A percentile compares a stretch with the other conserved stretches of the same genome.
Conservation (phyloP, 495 filamentous ascomycete genomes). For the Penicillium desertorum region DNA sequence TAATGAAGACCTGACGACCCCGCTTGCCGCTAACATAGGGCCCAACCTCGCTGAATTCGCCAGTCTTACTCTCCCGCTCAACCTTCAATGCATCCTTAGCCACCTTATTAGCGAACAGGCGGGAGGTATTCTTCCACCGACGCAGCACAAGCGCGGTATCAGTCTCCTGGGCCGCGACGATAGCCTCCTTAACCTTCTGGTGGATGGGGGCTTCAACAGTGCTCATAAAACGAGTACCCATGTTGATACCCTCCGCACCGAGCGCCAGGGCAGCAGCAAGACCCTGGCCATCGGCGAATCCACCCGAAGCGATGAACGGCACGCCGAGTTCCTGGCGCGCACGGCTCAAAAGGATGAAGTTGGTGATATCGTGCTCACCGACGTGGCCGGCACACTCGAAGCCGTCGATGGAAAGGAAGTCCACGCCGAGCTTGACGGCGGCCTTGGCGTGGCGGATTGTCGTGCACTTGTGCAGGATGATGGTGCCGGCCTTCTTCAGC, state of each 20-base stretch:
- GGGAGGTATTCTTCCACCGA: slow-evolving; percentile 89
- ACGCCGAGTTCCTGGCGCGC: slow-evolving; percentile 81
- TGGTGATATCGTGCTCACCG: slow-evolving; percentile 94
- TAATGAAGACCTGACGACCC: slow-evolving; percentile 86
- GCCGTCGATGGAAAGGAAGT: slow-evolving; percentile 94
- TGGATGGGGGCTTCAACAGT: slow-evolving; percentile 93
- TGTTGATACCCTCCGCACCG: slow-evolving; percentile 92
- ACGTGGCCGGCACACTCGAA: slow-evolving; percentile 98
- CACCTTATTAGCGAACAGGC: slow-evolving; percentile 88
- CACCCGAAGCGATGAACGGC: slow-evolving; percentile 94
- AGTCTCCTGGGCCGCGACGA: slow-evolving; percentile 83
- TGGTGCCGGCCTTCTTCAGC: slow-evolving; percentile 76
- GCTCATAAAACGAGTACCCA: slow-evolving; percentile 93
- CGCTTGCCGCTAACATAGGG: slow-evolving; percentile 90
- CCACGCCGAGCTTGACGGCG: slow-evolving; percentile 91
- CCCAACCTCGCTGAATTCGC: slow-evolving; percentile 89
- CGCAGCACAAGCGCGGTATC: slow-evolving; percentile 87
- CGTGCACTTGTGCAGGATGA: slow-evolving; percentile 95
- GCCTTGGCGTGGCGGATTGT: slow-evolving; percentile 91
- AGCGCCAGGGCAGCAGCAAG: slow-evolving; percentile 88
- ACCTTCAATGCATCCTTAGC: slow-evolving; percentile 75
- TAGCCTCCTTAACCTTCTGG: slow-evolving; percentile 86
- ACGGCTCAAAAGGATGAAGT: slow-evolving; percentile 87
- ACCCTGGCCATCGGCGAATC: slow-evolving; percentile 93
- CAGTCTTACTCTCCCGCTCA: slow-evolving; percentile 79